phyloP scores from a whole-genome alignment of 2,329 filamentous ascomycete species.

The Monosporascus sp. region DNA sequence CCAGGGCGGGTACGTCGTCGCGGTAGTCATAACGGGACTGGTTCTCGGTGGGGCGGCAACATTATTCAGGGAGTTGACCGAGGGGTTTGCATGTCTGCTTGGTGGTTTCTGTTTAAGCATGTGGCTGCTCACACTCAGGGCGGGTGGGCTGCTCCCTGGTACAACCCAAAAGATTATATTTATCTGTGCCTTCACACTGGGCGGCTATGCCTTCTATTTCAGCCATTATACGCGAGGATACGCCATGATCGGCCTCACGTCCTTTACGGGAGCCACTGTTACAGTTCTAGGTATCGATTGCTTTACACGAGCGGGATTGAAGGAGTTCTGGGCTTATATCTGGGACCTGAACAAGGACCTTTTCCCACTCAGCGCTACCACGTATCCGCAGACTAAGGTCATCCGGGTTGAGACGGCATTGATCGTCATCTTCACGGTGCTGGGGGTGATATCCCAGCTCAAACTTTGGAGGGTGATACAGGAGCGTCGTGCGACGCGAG shows the following conservation, averaged over 20 bases:
- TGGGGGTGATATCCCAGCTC: conserved; percentile 78
- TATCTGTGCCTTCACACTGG: conserved; percentile 66
- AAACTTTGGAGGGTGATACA: conserved; percentile 80
- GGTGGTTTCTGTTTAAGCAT: conserved; percentile 82
- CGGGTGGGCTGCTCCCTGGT: conserved; percentile 66
- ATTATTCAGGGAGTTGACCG: conserved; percentile 78
- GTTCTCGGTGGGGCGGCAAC: conserved; percentile 69
- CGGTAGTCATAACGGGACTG: conserved; percentile 65
- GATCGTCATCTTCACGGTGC: conserved; percentile 66
- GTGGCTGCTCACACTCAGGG: conserved; percentile 79
- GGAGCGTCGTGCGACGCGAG: conserved; percentile 51
- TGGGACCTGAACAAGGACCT: conserved; percentile 77
- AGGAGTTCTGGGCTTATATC: conserved; percentile 93
- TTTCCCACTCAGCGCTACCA: conserved; percentile 71
- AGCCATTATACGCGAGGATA: conserved; percentile 73
- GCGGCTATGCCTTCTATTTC: conserved; percentile 69
- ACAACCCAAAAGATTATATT: conserved; percentile 64
- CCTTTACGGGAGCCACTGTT: conserved; percentile 76
- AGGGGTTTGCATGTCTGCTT: conserved; percentile 75
- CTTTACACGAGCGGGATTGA: conserved; percentile 81
- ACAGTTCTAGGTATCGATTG: conserved; percentile 84
- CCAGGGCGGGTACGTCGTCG: conserved; percentile 84
- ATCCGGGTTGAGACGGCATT: conserved; percentile 81
- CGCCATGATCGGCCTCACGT: conserved; percentile 68
- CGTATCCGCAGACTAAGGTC: conserved; percentile 80